Evolutionary conservation across 202 grass and related monocot species (phyloP), one percentile per base, ranked within the genome.

Genomic region (Eragrostis tef): DNA sequence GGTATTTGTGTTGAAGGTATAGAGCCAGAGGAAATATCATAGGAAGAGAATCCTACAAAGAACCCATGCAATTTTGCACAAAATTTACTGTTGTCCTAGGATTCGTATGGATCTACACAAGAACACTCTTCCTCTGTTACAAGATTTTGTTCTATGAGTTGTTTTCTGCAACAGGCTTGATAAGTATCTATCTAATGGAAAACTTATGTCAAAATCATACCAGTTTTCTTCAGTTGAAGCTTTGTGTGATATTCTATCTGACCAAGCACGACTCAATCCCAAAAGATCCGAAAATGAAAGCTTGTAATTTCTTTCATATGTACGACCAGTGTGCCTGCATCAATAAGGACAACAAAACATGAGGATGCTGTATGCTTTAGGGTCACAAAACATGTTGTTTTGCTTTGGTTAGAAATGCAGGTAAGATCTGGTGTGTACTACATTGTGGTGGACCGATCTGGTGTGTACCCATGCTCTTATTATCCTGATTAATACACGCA

Each of bases 201-300:
- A 85, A 71, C n/a, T 16, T 64, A 43, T 58, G 7, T 22, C 54
- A 9, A 17, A 65, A 66, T 24, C 17, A 65, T 36, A 52, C 4
- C 13, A 0, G 58, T 25, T 39, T 71, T 25, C 7, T 20, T 75
- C 29, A 11, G 29, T 80, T 80, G 10, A 16, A 73, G 48, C 34
- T 86, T 54, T 57, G 22, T 49, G 26, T 51, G 2, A 64, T 64
- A 17, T 25, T 51, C 50, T 31, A 71, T 81, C 71, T 72, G 36
- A 19, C 34, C 15, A 42, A 57, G 64, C 14, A 58, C 10, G 14
- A 26, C 15, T 71, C 68, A 22, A 50, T 25, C 24, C 42, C 17
- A 50, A 21, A 39, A 34, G 25, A 49, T 49, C n/a, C 43, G 24
- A 59, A 64, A 58, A 67, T 9, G 16, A 25, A 75, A 48, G 21